phyloP scores from a whole-genome alignment of 768 basidiomycete genomes.

The Omphalotus guepiniiformis region DNA sequence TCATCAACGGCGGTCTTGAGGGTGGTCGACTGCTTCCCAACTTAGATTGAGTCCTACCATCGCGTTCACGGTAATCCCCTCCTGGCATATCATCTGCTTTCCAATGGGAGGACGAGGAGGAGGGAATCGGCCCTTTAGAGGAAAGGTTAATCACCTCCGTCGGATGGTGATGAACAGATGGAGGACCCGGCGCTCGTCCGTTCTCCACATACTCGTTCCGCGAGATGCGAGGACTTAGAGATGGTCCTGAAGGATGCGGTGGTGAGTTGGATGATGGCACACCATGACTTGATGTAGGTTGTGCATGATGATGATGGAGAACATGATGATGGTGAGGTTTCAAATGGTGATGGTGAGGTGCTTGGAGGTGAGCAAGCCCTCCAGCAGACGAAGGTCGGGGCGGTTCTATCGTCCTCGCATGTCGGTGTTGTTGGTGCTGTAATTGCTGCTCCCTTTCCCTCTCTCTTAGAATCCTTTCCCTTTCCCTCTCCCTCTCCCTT shows the following conservation, averaged over 20 bases:
- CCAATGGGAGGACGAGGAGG: constrained; percentile 30
- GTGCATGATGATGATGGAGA: constrained; percentile 49
- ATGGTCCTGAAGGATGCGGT: constrained; percentile 22
- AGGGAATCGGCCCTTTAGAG: constrained; percentile 30
- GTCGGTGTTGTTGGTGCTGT: constrained; percentile 29
- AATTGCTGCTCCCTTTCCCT: constrained; percentile 27
- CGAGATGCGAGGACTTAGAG: constrained; percentile 20
- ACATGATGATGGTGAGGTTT: constrained; percentile 34
- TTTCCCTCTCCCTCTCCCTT: constrained; percentile 17
- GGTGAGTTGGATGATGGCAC: constrained; percentile 25
- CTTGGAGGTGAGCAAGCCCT: constrained; percentile 17
- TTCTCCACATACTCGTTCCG: constrained; percentile 26
- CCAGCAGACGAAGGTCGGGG: constrained; percentile 17
- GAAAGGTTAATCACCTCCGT: constrained; percentile 51
- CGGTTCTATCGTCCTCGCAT: constrained; percentile 29
- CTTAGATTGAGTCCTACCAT: constrained; percentile 8
- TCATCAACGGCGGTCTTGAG: constrained; percentile 30
- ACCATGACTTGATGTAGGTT: constrained; percentile 13
- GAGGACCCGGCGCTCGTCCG: constrained; percentile 26
- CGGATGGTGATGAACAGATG: constrained; percentile 32
- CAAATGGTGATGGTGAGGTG: constrained; percentile 40
- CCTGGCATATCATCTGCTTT: constrained; percentile 32
- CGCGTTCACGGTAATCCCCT: constrained; percentile 18
- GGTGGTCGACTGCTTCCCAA: constrained; percentile 28
- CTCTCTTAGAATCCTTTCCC: constrained; percentile 12